Evolutionary conservation across 1,139 yeast genomes (phyloP), one percentile per base, ranked within the genome.

Genomic region (Pichia sp.): DNA sequence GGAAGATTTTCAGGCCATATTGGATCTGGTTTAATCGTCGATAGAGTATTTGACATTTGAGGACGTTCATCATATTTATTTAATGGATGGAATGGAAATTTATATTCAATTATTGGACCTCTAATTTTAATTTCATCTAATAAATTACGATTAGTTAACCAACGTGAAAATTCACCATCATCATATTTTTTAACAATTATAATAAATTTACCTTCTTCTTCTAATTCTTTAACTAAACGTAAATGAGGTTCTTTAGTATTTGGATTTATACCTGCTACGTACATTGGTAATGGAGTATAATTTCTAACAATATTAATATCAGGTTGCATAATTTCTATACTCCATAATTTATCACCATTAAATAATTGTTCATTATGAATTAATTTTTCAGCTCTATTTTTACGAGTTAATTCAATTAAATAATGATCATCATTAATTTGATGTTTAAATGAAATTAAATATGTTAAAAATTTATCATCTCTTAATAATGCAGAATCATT

Each of bases 241-340:
- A 69, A 66, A 43, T 74, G 68, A 0, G 82, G 81, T 45, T 70
- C 69, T 4, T 51, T 50, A 0, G 61, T 59, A 53, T 47, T 52
- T 1, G 62, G 60, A 42, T 62, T 61, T 9, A 56, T 50, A 41
- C 64, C 63, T 0, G 64, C 65, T 26, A 63, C 73, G 47, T 69
- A 71, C 44, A 92, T 58, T 0, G 98, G 98, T 37, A 92, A 65
- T 0, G 98, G 97, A 0, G 98, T 92, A 57, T 90, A 90, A 35
- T 78, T 74, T 52, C 98, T 69, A 0, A 80, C 92, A 24, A 92
- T 94, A 77, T 85, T 90, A 40, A 92, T 85, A 46, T 90, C 92
- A 0, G 97, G 97, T 62, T 92, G 97, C 61, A 81, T 83, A 32
- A 92, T 73, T 55, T 92, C 96, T 2, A 92, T 83, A 25, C 92